Base-by-base conservation (phyloP, 2,329 filamentous ascomycete genomes). In the Anthostomella pinea region DNA sequence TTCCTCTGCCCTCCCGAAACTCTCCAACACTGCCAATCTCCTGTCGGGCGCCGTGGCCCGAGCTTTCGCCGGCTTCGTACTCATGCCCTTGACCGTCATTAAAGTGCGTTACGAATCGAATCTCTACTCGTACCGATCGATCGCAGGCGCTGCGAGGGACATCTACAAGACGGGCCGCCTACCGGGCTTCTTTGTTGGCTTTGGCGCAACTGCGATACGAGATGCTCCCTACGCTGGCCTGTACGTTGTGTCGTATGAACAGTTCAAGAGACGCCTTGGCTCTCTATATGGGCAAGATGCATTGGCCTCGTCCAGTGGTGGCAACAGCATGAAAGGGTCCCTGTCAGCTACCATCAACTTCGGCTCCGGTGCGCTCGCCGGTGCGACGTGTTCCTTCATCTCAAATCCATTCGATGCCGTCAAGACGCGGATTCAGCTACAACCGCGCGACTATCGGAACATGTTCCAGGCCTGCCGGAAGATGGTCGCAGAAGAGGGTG, bases 361-460 rank as follows among this genome's bases (percentile, higher is more conserved):
- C 55, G 69, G 77, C 10, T 91, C 87, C 0, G 91, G 87, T 9
- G 80, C 87, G 3, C 57, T 90, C 4, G 89, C 91, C 3, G 91
- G 88, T 1, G 84, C 83, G 2, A 68, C 86, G 19, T 94, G 89
- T 37, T 96, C 90, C 1, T 83, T 84, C 4, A 73, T 97, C 23
- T 96, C 93, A 7, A 98, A 98, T 61, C 93, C 93, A 0, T 97
- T 97, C 56, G 93, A 98, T 64, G 89, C 89, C 1, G 82, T 97
- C 62, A 98, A 98, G 69, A 98, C 93, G 15, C 73, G 93, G 32
- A 81, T 98, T 51, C 93, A 98, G 66, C 72, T 98, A 21, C 87
- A 94, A 69, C 93, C 93, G 3, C 72, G 71, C 6, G 75, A 78
- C 39, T 98, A 97, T 58, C 73, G 75, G 21, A 96, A 97, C 55